Conservation (phyloP, 1,284 basidiomycete species). For the Ustilago vetiveriae region DNA sequence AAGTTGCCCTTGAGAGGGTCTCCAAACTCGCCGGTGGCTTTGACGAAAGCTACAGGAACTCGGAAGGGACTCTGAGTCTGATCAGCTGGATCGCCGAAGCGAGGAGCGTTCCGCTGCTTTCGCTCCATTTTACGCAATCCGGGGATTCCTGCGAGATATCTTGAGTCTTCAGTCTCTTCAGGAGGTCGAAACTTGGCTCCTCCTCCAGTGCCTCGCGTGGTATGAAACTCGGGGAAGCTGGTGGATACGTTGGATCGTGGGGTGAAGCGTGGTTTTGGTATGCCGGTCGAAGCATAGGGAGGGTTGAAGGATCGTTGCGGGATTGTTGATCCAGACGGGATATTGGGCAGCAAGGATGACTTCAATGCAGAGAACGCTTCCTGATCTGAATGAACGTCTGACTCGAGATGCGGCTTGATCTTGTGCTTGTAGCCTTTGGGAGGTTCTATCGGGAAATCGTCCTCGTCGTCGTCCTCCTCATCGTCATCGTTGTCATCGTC, state of each 20-base stretch:
- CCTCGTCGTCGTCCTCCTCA: slow-evolving; percentile 6
- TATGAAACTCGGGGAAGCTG: slow-evolving; percentile 42
- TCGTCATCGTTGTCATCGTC: slow-evolving; percentile 17
- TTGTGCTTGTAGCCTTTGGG: slow-evolving; percentile 37
- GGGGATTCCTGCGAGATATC: slow-evolving; percentile 47
- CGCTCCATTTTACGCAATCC: slow-evolving; percentile 28
- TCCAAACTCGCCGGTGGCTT: slow-evolving; percentile 43
- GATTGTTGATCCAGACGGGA: slow-evolving; percentile 10
- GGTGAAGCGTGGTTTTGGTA: slow-evolving; percentile 18
- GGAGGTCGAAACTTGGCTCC: slow-evolving; percentile 38
- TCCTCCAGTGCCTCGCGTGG: slow-evolving; percentile 18
- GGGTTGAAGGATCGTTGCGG: slow-evolving; percentile 13
- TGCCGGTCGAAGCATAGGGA: neutral
- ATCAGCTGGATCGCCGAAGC: slow-evolving; percentile 39
- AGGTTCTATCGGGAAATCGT: slow-evolving; percentile 29
- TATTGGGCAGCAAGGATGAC: neutral
- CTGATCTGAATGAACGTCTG: slow-evolving; percentile 6
- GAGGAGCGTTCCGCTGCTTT: slow-evolving; percentile 15
- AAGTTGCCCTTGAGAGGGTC: slow-evolving; percentile 35
- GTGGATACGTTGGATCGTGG: slow-evolving; percentile 21
- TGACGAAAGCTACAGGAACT: slow-evolving; percentile 54
- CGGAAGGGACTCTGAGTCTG: slow-evolving; percentile 26
- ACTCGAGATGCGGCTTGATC: slow-evolving; percentile 42
- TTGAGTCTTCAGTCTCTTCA: slow-evolving; percentile 47
- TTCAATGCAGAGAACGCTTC: slow-evolving; percentile 1